Conservation (phyloP, 305 asterid species). For the Ruellia speciosa region DNA sequence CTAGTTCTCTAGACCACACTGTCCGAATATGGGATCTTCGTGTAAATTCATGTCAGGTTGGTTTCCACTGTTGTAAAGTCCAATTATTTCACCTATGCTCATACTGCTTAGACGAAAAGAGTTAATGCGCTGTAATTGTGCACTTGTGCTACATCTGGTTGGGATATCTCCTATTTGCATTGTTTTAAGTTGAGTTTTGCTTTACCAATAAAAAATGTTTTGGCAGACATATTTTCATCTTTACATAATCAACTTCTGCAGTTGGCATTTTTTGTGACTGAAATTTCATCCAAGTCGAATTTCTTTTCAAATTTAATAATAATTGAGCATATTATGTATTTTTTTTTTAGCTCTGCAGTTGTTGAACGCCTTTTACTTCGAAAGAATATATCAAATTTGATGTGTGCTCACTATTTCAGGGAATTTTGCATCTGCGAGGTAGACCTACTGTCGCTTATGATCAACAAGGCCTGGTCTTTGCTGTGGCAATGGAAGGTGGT, state of each 20-base stretch:
- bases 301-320: background rate
- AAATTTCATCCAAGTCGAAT: background rate
- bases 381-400: conserved; percentile 30
- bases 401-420: conserved; percentile 69
- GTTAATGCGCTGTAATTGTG: background rate
- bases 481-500: conserved; percentile 97
- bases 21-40: conserved; percentile 96
- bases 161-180: background rate
- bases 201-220: background rate
- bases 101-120: background rate
- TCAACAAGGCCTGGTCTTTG: conserved; percentile 96
- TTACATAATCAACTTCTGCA: background rate
- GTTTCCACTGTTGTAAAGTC: conserved; percentile 17
- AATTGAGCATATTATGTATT: too few species aligned
- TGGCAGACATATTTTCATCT: background rate
- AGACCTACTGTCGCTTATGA: conserved; percentile 95
- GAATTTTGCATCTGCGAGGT: conserved; percentile 77
- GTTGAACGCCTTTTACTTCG: conserved; percentile 3
- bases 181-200: background rate
- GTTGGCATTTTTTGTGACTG: background rate
- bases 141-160: conserved; percentile 6
- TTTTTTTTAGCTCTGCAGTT: background rate
- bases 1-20: conserved; percentile 93
- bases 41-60: conserved; percentile 94
- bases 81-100: background rate